Percentiles rank a stretch among this genome's conserved stretches.
Evolutionary conservation across 306 rosid species (phyloP).

Genomic region (Prinsepia uniflora): DNA sequence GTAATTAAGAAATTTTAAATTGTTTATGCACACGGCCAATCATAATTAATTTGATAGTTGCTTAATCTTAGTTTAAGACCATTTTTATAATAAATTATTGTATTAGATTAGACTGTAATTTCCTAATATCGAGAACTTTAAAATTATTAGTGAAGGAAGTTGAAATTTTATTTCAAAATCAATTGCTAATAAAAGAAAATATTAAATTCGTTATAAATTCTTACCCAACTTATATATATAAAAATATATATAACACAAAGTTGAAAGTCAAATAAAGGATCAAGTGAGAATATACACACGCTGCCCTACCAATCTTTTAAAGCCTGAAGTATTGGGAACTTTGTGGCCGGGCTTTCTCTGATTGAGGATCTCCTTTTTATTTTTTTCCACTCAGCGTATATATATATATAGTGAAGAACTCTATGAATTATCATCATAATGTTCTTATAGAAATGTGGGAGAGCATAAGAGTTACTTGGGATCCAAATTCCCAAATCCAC

Average conservation of each 20-base stretch:
- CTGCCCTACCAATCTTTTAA: conserved; percentile 16
- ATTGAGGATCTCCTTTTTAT: conserved; percentile 19
- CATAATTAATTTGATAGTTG: too few species aligned
- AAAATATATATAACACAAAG: not conserved
- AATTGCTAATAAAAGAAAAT: too few species aligned
- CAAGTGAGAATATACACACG: conserved; percentile 29
- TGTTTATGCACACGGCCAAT: too few species aligned
- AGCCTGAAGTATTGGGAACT: conserved; percentile 25
- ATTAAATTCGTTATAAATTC: too few species aligned
- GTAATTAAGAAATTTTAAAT: not conserved
- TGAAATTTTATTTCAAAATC: not conserved
- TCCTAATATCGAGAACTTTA: too few species aligned
- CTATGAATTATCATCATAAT: conserved; percentile 15
- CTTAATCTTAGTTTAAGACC: too few species aligned
- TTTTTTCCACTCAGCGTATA: conserved; percentile 15
- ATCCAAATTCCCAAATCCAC: not conserved
- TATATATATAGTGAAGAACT: conserved; percentile 3
- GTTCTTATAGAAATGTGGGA: conserved; percentile 33
- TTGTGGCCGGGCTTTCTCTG: conserved; percentile 26
- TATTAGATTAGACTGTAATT: not conserved
- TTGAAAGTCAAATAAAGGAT: conserved; percentile 13
- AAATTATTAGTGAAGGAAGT: not conserved
- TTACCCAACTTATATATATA: too few species aligned
- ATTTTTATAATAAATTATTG: too few species aligned
- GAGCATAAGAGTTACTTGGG: conserved; percentile 6